Evolutionary conservation across 768 basidiomycete genomes (phyloP).

Genomic region (Dictyophora rubrovolvata): DNA sequence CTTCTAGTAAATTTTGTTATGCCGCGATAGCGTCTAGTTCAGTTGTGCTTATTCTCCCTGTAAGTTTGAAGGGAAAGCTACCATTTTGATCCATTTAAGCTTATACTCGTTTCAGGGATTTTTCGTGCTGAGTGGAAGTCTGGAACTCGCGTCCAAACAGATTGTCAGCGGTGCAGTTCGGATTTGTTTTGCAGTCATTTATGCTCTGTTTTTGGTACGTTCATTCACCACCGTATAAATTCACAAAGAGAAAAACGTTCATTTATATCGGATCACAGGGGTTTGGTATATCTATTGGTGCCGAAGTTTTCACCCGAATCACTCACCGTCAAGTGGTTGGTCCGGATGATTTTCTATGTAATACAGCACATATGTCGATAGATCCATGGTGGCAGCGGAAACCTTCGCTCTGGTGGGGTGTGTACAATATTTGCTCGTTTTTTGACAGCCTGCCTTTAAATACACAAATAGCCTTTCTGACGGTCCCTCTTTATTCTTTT

Average conservation of each 20-base stretch:
- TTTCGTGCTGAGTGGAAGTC: slow-evolving; percentile 58
- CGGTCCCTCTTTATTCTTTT: slow-evolving; percentile 59
- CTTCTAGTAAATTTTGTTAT: slow-evolving; percentile 65
- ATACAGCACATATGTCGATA: slow-evolving; percentile 38
- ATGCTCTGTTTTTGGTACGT: slow-evolving; percentile 40
- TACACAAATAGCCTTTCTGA: slow-evolving; percentile 40
- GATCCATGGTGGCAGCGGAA: slow-evolving; percentile 70
- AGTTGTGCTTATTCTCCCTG: slow-evolving; percentile 72
- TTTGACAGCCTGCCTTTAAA: neutral
- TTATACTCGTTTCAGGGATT: slow-evolving; percentile 34
- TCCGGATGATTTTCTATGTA: slow-evolving; percentile 52
- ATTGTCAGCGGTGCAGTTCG: slow-evolving; percentile 80
- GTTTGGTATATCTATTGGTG: slow-evolving; percentile 77
- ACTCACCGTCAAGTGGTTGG: slow-evolving; percentile 36
- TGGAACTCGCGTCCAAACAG: slow-evolving; percentile 72
- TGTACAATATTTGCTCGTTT: slow-evolving; percentile 14
- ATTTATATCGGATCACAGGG: slow-evolving; percentile 42
- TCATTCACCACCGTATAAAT: neutral
- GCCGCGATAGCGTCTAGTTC: slow-evolving; percentile 69
- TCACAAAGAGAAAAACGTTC: neutral
- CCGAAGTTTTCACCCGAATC: slow-evolving; percentile 52
- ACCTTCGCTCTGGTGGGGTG: slow-evolving; percentile 65
- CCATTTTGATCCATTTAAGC: neutral
- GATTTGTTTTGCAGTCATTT: slow-evolving; percentile 69
- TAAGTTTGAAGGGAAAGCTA: slow-evolving; percentile 21